Base-by-base conservation (phyloP, 2,329 filamentous ascomycete species). In the Exophiala viscosa region DNA sequence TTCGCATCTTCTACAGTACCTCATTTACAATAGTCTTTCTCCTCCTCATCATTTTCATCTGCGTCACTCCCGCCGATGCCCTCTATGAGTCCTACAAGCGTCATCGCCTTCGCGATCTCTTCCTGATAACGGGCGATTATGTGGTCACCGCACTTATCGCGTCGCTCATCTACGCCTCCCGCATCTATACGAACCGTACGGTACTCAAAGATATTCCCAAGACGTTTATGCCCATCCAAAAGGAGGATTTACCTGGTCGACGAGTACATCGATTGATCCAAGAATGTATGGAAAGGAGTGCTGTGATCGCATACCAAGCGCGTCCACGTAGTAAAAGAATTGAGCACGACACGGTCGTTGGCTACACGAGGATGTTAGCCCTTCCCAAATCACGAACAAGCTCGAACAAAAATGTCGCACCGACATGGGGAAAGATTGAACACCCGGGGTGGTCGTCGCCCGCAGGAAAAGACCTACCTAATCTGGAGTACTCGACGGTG, bases 371-470 rank as follows among this genome's bases (percentile, higher is more conserved):
- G 39, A 60, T 62, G 41, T 18, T 57, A 6, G 54, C 55, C 5
- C 36, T 61, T n/a, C 51, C 52, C 10, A 49, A 54, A 10, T 46
- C 50, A 69, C 36, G 46, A 18, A 45, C 55, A 28, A 47, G 15
- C 18, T 51, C 36, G 9, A 49, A 52, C 33, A 50, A 46, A 20
- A 47, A 44, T 13, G 20, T 55, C 58, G 66, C 76, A 39, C 81
- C 86, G 20, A 81, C 73, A 59, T 97, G 92, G 92, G 90, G 88
- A 17, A 73, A 82, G n/a, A 83, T 97, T 47, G 82, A 88, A 54
- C 93, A 99, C 67, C 77, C 84, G 13, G 93, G 92, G 46, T 97
- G 93, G 92, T 86, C 87, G 2, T 88, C 90, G 2, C 92, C 92
- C 5, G 80, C 81, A 28, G 86, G 83, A 1, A 74, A 80, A 7